Evolutionary conservation across 176 grass and related monocot species (phyloP).

Genomic region (Bonia amplexicaulis): DNA sequence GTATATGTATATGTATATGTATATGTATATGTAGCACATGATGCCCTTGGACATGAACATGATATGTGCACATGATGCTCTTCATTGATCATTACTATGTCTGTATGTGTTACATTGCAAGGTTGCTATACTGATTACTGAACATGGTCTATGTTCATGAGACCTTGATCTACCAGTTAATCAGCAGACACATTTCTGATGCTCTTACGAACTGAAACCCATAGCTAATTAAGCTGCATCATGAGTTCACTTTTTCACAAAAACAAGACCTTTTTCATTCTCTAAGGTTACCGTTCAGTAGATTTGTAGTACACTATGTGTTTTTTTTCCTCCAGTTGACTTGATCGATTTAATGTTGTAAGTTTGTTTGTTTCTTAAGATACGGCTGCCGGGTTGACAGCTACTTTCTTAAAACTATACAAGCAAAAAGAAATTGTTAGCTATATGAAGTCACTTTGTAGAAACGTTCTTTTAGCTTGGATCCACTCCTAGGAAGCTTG

Average conservation of each 20-base stretch:
- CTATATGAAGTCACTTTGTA: background rate
- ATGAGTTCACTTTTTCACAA: background rate
- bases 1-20: background rate
- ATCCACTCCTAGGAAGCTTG: background rate
- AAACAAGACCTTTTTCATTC: background rate
- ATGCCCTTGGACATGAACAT: background rate
- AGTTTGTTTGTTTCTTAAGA: background rate
- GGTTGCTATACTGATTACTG: background rate
- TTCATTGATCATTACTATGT: background rate
- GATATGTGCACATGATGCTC: background rate
- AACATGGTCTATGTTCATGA: background rate
- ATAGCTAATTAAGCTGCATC: background rate
- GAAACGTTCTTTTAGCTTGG: background rate
- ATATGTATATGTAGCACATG: conserved; percentile 18
- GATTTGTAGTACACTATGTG: background rate
- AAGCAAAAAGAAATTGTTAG: background rate
- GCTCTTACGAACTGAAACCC: background rate
- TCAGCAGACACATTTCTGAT: background rate
- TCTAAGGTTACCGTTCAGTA: background rate
- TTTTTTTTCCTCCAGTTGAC: background rate
- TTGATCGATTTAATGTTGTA: background rate
- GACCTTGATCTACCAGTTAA: background rate
- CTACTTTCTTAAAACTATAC: background rate
- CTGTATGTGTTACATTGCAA: background rate
- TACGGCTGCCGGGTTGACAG: background rate